These are phyloP conservation scores for Fusarium dlaminii DNA, from an alignment of 2,329 filamentous ascomycete genomes.

Conservation along the genomic window DNA sequence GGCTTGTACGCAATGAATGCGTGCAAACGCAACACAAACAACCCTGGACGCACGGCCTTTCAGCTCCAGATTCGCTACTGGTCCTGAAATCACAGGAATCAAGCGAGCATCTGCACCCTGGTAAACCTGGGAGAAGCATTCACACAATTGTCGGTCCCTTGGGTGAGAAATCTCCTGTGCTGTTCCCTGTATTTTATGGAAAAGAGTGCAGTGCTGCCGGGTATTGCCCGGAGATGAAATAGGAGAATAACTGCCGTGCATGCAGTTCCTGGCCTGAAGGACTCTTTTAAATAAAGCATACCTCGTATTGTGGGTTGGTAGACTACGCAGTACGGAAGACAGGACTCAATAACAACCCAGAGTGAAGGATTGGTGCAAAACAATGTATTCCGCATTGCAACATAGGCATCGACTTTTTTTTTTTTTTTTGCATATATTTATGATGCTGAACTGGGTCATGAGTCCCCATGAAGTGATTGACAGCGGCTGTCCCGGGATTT, in stretches of 20 bases:
- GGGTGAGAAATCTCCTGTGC: background rate
- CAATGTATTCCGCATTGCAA: background rate
- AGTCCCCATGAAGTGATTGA: slow-evolving; percentile 9
- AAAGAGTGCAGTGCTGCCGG: slow-evolving; percentile 5
- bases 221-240: slow-evolving; percentile 29
- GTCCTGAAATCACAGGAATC: slow-evolving; percentile 6
- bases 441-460: background rate
- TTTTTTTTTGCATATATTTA: background rate
- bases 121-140: slow-evolving; percentile 31
- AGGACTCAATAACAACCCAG: background rate
- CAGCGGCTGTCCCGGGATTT: slow-evolving; percentile 14
- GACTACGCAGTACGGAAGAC: background rate
- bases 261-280: background rate
- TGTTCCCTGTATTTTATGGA: background rate
- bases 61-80: slow-evolving; percentile 6
- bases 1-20: slow-evolving; percentile 25
- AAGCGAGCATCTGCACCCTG: slow-evolving; percentile 25
- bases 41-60: slow-evolving; percentile 21
- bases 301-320: background rate
- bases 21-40: slow-evolving; percentile 19
- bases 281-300: background rate
- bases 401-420: background rate
- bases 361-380: background rate
- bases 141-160: slow-evolving; percentile 16
- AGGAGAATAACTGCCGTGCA: slow-evolving; percentile 15